These are phyloP conservation scores for Ceratocystis ficicola DNA, from an alignment of 2,329 filamentous ascomycete genomes.

Conservation along the genomic window DNA sequence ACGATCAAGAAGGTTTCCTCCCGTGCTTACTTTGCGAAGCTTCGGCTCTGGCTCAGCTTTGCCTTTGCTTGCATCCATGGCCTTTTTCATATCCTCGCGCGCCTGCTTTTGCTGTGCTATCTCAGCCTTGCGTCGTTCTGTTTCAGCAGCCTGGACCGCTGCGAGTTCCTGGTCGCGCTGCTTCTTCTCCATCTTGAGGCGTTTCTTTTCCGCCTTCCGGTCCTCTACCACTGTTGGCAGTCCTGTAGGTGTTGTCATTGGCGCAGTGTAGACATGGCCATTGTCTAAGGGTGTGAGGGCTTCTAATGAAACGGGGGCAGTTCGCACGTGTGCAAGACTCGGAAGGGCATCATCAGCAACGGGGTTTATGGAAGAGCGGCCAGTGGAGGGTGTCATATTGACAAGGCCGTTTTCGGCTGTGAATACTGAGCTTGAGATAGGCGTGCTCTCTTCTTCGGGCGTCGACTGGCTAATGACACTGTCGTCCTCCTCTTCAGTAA, in stretches of 20 bases:
- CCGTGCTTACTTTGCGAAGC: conserved; percentile 28
- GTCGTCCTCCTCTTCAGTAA: conserved; percentile 27
- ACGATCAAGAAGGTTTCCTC: conserved; percentile 44
- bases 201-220: conserved; percentile 37
- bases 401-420: conserved; percentile 7
- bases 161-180: conserved; percentile 41
- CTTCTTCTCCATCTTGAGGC: conserved; percentile 27
- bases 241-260: not conserved
- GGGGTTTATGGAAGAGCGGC: conserved; percentile 11
- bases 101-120: conserved; percentile 35
- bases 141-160: conserved; percentile 40
- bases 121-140: conserved; percentile 50
- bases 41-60: conserved; percentile 32
- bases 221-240: conserved; percentile 17
- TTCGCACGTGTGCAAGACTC: conserved; percentile 53
- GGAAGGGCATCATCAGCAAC: conserved; percentile 37
- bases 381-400: conserved; percentile 29
- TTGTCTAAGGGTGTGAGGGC: not conserved
- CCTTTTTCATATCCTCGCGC: conserved; percentile 49
- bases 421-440: conserved; percentile 3
- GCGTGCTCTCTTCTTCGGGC: not conserved
- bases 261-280: conserved; percentile 3
- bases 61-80: conserved; percentile 54
- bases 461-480: not conserved
- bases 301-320: conserved; percentile 38